Evolutionary conservation across 192 early-diverging fungal genomes (phyloP), one percentile per base, ranked within the genome.

Genomic region (Rhizophlyctis rosea): DNA sequence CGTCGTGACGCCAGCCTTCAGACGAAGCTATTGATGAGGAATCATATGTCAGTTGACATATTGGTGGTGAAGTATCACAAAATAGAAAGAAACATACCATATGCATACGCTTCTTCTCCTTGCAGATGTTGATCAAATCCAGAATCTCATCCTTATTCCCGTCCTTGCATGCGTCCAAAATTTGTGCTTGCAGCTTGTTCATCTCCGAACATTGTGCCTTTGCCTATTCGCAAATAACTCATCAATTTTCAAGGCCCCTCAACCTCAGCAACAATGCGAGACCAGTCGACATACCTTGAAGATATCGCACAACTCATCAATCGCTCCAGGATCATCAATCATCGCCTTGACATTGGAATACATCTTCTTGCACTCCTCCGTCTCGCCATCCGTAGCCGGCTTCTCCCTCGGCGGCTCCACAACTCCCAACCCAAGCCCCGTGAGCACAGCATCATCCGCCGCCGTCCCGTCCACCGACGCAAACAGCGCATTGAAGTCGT

Each of bases 61-160:
- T 4, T 13, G 4, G 21, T 9, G 21, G 55, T n/a, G 34, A 9
- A 30, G 32, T 24, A 23, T 4, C 29, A 48, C 39, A 60, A 27
- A 5, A 2, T 18, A 18, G 21, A 5, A 18, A 64, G 3, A 67
- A 21, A 67, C 64, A 13, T 60, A 75, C 73, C 63, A 62, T 39
- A 36, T 71, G 59, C 69, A 75, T 72, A 49, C 69, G 60, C 73
- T 75, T 75, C 64, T 75, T 75, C 59, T 75, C 69, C 64, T 71
- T 70, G 30, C 39, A 32, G 4, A 68, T 53, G 18, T 61, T 34
- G n/a, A 75, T 34, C 3, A 75, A 44, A 54, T 75, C 69, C 69
- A 75, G 27, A n/a, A 71, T 59, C 24, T 65, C 33, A 2, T 71
- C 69, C 57, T 67, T 61, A 4, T 72, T 59, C 14, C 62, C 61